A percentile compares a stretch with the other conserved stretches of the same genome.
phyloP scores from a whole-genome alignment of 2,329 filamentous ascomycete genomes.

The Acephala macrosclerotiorum region DNA sequence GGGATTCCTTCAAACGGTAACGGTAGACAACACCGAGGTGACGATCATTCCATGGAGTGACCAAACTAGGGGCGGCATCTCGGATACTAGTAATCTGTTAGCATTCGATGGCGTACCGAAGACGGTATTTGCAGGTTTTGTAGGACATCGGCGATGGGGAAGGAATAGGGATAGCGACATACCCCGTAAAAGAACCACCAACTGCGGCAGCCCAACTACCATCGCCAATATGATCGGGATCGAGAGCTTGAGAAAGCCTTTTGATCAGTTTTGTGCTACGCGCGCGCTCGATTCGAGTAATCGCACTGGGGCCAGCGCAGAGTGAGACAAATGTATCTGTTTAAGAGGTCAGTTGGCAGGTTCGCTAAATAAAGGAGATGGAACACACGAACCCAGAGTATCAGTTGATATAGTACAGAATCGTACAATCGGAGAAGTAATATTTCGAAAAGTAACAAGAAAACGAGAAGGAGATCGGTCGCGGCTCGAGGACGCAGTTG shows the following conservation, averaged over 20 bases:
- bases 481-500: neutral
- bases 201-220: conserved; percentile 26
- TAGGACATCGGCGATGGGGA: neutral
- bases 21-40: conserved; percentile 29
- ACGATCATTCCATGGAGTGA: conserved; percentile 24
- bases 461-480: neutral
- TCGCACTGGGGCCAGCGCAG: conserved; percentile 22
- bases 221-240: neutral
- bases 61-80: neutral
- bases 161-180: neutral
- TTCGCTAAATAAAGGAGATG: neutral
- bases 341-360: neutral
- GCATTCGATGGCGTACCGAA: neutral
- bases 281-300: conserved; percentile 16
- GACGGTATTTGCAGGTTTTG: neutral
- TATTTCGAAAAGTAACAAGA: neutral
- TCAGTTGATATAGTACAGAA: conserved; percentile 5
- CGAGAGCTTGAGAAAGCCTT: conserved; percentile 7
- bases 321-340: conserved; percentile 24
- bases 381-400: neutral
- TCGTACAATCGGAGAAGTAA: neutral
- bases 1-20: conserved; percentile 15
- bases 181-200: conserved; percentile 25
- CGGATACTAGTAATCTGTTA: neutral
- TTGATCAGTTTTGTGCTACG: conserved; percentile 10